Conservation (phyloP, 805 yeast species). For the Zygotorulaspora chibaensis region DNA sequence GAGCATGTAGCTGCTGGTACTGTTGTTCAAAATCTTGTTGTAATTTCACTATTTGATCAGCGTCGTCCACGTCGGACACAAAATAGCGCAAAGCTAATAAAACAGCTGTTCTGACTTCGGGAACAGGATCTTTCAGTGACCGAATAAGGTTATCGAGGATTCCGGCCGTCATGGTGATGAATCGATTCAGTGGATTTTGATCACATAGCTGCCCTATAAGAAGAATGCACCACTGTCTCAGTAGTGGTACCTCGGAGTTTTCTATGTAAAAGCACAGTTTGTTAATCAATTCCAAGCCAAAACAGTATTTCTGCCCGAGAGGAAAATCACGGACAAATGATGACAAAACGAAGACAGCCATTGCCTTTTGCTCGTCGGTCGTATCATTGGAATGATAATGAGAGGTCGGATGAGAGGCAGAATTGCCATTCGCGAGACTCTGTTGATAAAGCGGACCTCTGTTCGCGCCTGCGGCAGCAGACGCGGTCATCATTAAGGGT, state of each 20-base stretch:
- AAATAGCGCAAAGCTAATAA: slow-evolving; percentile 69
- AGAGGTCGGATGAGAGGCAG: slow-evolving; percentile 6
- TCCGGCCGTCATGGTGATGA: slow-evolving; percentile 62
- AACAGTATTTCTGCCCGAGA: slow-evolving; percentile 75
- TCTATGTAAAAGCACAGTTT: slow-evolving; percentile 64
- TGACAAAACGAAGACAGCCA: slow-evolving; percentile 88
- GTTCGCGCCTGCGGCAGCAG: slow-evolving; percentile 18
- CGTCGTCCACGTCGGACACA: slow-evolving; percentile 44
- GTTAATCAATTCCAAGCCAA: slow-evolving; percentile 64
- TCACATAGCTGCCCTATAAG: slow-evolving; percentile 74
- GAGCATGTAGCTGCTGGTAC: slow-evolving; percentile 31
- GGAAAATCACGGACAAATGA: slow-evolving; percentile 77
- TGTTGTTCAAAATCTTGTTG: slow-evolving; percentile 35
- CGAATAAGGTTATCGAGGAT: slow-evolving; percentile 48
- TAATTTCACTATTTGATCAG: slow-evolving; percentile 32
- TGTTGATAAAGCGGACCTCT: slow-evolving; percentile 18
- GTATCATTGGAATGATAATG: slow-evolving; percentile 30
- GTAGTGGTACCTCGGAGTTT: slow-evolving; percentile 72
- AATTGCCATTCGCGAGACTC: slow-evolving; percentile 9
- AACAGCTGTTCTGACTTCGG: slow-evolving; percentile 88
- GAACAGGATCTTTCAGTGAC: slow-evolving; percentile 80
- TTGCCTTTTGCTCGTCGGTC: slow-evolving; percentile 84
- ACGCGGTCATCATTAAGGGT: slow-evolving; percentile 23
- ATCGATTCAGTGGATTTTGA: slow-evolving; percentile 68
- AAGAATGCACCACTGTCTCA: slow-evolving; percentile 90